These are phyloP conservation scores for Liquidambar formosana DNA, from an alignment of 164 flowering plant genomes.

Conservation along the genomic window DNA sequence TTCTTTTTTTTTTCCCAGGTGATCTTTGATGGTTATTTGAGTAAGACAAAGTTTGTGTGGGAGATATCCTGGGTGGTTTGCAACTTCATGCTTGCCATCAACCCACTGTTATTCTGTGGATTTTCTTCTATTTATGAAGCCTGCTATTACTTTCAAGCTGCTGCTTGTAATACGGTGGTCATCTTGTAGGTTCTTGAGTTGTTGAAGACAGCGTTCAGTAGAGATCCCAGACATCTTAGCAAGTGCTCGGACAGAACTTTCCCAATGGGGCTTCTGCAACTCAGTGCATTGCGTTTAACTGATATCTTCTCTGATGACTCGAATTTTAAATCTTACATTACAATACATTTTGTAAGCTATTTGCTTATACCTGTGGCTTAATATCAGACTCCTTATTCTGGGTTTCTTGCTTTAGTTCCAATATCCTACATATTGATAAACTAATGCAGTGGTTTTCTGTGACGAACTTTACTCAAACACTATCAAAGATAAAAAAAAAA, in stretches of 20 bases:
- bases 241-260: conserved; percentile 33
- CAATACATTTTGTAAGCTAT: conserved; percentile 70
- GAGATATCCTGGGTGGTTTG: too few relatives aligned
- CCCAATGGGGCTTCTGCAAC: conserved; percentile 79
- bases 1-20: background rate
- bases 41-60: too few relatives aligned
- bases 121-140: conserved; percentile 4
- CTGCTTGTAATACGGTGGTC: conserved; percentile 13
- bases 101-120: background rate
- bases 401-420: background rate
- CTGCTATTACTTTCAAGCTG: conserved; percentile 5
- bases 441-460: background rate
- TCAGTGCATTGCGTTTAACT: conserved; percentile 88
- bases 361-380: background rate
- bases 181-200: conserved; percentile 70
- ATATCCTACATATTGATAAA: background rate
- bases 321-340: conserved; percentile 78
- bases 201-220: conserved; percentile 56
- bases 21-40: background rate
- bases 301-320: conserved; percentile 98
- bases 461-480: background rate
- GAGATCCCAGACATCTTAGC: conserved; percentile 31
- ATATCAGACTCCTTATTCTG: background rate
- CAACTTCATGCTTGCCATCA: background rate
- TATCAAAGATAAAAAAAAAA: too few relatives aligned